phyloP scores from a whole-genome alignment of 2,329 filamentous ascomycete genomes.

The Colletotrichum echinochloae region DNA sequence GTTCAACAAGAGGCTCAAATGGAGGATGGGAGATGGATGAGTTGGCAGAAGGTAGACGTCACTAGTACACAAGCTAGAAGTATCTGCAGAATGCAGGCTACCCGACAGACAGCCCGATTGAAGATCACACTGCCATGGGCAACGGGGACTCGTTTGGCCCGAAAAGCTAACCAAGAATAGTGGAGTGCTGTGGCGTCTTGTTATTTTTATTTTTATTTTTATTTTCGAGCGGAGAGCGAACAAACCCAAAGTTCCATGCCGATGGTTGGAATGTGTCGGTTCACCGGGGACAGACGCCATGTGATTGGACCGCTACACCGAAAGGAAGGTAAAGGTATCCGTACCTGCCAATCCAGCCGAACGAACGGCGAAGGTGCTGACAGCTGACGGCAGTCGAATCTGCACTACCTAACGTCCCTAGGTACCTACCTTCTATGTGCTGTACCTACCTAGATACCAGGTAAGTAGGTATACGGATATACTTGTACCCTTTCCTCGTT shows the following conservation, averaged over 20 bases:
- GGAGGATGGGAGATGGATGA: neutral
- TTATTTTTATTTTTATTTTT: neutral
- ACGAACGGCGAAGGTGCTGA: neutral
- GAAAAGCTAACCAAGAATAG: conserved; percentile 30
- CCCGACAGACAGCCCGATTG: neutral
- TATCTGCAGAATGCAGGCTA: conserved; percentile 6
- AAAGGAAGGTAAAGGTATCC: too few species aligned
- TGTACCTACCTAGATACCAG: too few species aligned
- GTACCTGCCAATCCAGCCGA: neutral
- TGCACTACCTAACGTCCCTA: too few species aligned
- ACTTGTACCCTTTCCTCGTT: too few species aligned
- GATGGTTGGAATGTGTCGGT: neutral
- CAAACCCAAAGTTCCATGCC: neutral
- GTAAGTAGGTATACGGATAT: too few species aligned
- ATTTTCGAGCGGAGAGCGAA: neutral
- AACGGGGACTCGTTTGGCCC: conserved; percentile 20
- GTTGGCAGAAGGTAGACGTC: neutral
- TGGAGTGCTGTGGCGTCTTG: conserved; percentile 20
- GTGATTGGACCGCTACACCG: conserved; percentile 8
- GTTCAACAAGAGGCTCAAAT: neutral
- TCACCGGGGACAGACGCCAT: neutral
- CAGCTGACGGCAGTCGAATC: neutral
- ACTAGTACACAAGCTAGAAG: conserved; percentile 1
- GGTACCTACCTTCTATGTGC: too few species aligned
- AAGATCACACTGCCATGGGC: conserved; percentile 1